Evolutionary conservation across 208 protist species (phyloP).

Genomic region (Leptomonas seymouri): DNA sequence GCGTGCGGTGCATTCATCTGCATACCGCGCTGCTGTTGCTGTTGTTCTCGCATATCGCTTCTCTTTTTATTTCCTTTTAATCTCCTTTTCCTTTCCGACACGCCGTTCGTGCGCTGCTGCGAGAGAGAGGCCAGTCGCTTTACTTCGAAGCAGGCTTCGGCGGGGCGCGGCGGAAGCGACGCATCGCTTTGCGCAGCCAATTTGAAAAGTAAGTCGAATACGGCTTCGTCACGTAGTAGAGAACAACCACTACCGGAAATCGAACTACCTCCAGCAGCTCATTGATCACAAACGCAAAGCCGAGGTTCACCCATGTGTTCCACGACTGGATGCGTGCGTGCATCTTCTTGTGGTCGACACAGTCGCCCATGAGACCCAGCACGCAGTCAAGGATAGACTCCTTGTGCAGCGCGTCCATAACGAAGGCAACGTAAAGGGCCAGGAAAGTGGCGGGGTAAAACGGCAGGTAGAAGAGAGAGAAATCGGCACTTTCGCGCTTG

Average conservation of each 20-base stretch:
- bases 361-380: constrained; percentile 44
- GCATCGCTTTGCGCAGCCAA: constrained; percentile 1
- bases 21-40: background rate
- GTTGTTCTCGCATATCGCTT: background rate
- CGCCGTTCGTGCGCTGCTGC: background rate
- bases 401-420: constrained; percentile 42
- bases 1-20: too few species aligned
- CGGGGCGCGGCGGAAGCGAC: constrained; percentile 8
- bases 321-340: constrained; percentile 52
- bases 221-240: constrained; percentile 33
- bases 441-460: constrained; percentile 35
- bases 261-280: constrained; percentile 56
- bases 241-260: constrained; percentile 53
- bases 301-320: constrained; percentile 56
- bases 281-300: constrained; percentile 64
- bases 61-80: background rate
- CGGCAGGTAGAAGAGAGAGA: constrained; percentile 31
- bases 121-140: constrained; percentile 1
- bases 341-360: constrained; percentile 47
- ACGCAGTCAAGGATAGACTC: constrained; percentile 50
- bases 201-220: constrained; percentile 23
- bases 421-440: constrained; percentile 50
- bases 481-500: constrained; percentile 39
- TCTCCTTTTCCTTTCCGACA: background rate
- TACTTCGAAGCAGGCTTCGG: background rate